Base-by-base conservation (phyloP, 2,329 filamentous ascomycete species). In the Ascochyta clinopodiicola region DNA sequence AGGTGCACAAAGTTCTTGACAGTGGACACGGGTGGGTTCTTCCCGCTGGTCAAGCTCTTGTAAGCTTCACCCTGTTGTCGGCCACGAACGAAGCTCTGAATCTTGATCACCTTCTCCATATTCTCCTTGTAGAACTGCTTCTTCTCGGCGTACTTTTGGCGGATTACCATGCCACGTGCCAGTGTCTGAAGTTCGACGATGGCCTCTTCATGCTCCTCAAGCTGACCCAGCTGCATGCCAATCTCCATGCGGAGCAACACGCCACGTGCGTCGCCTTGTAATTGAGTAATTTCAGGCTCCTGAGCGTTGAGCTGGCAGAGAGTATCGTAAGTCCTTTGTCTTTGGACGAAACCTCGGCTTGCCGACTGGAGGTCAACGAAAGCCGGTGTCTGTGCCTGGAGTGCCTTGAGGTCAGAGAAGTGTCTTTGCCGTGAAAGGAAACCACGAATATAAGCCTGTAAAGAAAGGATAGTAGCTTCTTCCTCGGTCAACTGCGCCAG, bases 21-120 rank as follows among this genome's bases (percentile, higher is more conserved):
- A 0, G 96, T 96, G 35, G 92, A 92, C 56, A 99, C 92, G 0
- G 95, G 95, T 22, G 95, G 95, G 71, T 98, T 98, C 79, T 96
- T 97, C 57, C 95, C 96, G 29, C 88, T 93, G 2, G 93, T 98
- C 62, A 99, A 82, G 73, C 91, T 96, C 84, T 96, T 97, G 82
- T 99, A 99, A 2, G 95, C 95, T 77, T 99, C 92, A 46, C 95
- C 95, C 75, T 99, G 95, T 44, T 98, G 91, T 72, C 96, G 95
- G 62, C 89, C 95, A 59, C 95, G 88, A 48, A 98, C 88, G 64
- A 98, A 96, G 73, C 95, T 99, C 74, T 99, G 96, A 53, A 98
- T 92, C 77, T 99, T 99, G 81, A 99, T 88, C 24, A 99, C 95
- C 77, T 96, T 98, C 69, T 96, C 88, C 95, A 99, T 99, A 71